A percentile compares a stretch with the other conserved stretches of the same genome.
These are phyloP conservation scores for Pseudovirgaria hyperparasitica DNA, from an alignment of 2,329 filamentous ascomycete species.

Conservation along the genomic window DNA sequence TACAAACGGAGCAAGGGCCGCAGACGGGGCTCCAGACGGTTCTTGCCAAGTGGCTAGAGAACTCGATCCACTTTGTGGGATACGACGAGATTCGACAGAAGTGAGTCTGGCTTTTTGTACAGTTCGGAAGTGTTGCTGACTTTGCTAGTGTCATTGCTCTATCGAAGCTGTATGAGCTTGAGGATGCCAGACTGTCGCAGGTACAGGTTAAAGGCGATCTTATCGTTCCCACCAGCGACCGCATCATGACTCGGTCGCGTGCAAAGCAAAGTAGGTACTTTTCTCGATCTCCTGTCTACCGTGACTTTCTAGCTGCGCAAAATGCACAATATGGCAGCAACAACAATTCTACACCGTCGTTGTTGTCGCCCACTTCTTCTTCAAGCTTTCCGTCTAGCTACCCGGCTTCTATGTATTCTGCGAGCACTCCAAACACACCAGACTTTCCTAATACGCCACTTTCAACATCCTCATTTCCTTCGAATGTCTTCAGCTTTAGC, in stretches of 20 bases:
- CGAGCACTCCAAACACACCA: neutral
- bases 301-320: too few species aligned
- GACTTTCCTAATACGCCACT: neutral
- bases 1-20: slow-evolving; percentile 69
- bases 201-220: slow-evolving; percentile 86
- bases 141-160: slow-evolving; percentile 67
- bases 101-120: slow-evolving; percentile 37
- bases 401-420: neutral
- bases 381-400: slow-evolving; percentile 4
- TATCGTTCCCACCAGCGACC: slow-evolving; percentile 62
- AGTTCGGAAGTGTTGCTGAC: too few species aligned
- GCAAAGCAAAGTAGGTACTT: slow-evolving; percentile 58
- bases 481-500: neutral
- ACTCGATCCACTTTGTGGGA: slow-evolving; percentile 92
- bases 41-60: slow-evolving; percentile 90
- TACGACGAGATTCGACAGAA: slow-evolving; percentile 97
- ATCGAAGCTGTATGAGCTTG: slow-evolving; percentile 78
- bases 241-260: slow-evolving; percentile 89
- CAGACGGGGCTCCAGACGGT: slow-evolving; percentile 85
- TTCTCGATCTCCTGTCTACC: neutral
- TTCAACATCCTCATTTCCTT: neutral
- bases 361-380: neutral
- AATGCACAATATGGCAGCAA: too few species aligned
- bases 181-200: slow-evolving; percentile 65
- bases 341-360: slow-evolving; percentile 3